Percentiles rank a stretch among this genome's conserved stretches.
phyloP scores from a whole-genome alignment of 164 flowering plant genomes.

The Malania oleifera region DNA sequence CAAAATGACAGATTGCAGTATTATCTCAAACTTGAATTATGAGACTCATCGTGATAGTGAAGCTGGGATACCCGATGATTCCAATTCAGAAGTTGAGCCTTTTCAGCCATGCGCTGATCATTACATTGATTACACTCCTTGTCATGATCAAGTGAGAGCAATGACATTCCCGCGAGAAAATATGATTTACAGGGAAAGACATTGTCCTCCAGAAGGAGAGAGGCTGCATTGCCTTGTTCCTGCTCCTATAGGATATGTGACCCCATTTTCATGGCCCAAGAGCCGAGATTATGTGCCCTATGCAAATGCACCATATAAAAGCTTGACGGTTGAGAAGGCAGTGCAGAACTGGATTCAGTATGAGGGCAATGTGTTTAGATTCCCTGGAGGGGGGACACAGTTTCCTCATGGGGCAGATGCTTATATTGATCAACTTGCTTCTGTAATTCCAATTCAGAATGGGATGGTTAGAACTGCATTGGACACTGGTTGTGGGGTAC shows the following conservation, averaged over 20 bases:
- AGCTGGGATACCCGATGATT: constrained; percentile 13
- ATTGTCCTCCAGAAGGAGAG: constrained; percentile 45
- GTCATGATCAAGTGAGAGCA: constrained; percentile 47
- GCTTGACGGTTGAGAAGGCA: constrained; percentile 54
- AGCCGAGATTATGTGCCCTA: constrained; percentile 53
- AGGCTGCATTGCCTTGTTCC: constrained; percentile 50
- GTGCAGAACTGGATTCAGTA: constrained; percentile 55
- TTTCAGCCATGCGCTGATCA: constrained; percentile 35
- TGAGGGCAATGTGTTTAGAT: constrained; percentile 50
- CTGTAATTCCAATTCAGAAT: constrained; percentile 42
- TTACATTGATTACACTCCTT: constrained; percentile 46
- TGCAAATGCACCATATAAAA: constrained; percentile 53
- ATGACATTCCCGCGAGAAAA: constrained; percentile 50
- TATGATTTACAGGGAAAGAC: constrained; percentile 50
- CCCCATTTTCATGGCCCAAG: constrained; percentile 56
- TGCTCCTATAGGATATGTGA: constrained; percentile 48
- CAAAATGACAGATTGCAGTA: constrained; percentile 33
- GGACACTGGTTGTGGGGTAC: constrained; percentile 60
- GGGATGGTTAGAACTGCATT: constrained; percentile 46
- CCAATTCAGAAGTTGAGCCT: constrained; percentile 15
- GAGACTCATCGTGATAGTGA: constrained; percentile 37
- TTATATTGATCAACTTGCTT: constrained; percentile 47
- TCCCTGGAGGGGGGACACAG: constrained; percentile 56
- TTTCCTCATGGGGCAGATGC: constrained; percentile 56
- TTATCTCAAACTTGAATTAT: constrained; percentile 30